Evolutionary conservation across 78 protist species (phyloP), one percentile per base, ranked within the genome.

Genomic region (Capsaspora owczarzaki): DNA sequence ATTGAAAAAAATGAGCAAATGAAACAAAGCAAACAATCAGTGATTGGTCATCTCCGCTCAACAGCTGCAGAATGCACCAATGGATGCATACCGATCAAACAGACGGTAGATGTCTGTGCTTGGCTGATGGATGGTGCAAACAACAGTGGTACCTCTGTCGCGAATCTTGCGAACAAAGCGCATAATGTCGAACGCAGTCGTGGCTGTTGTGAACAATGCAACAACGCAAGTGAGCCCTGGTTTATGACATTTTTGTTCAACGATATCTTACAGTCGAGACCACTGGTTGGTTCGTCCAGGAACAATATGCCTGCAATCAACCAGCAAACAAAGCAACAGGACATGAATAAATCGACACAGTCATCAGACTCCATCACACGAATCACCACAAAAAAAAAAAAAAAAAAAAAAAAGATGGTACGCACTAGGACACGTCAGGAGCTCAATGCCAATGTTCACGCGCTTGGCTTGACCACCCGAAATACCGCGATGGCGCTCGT

Each of bases 91-190:
- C 69, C 83, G 74, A 37, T 88, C 89, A 43, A 90, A 84, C 44
- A 87, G 76, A 25, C 53, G 38, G 82, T 86, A 92, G 42, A 92
- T 80, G 0, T 81, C 77, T 23, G 86, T 44, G 51, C 87, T 63
- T 0, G 97, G 97, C 87, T 95, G 97, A 71, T 95, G 97, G 79
- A 95, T 90, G 68, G 94, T 86, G 47, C 79, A 47, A 27, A 91
- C 47, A 16, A 89, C 49, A 8, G 88, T 75, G 42, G 76, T 79
- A 1, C 78, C 79, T 38, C 86, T 61, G n/a, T 80, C 69, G 29
- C 87, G 86, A n/a, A 88, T 78, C 42, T 79, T 56, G 37, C 79
- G 66, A 51, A 92, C 37, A 42, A 74, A 70, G 33, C n/a, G 6
- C 86, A 83, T 83, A 20, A 83, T 81, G 6, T 83, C 81, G 27